A percentile compares a stretch with the other conserved stretches of the same genome.
Conservation (phyloP, 129 eudicot genomes). For the Heracleum sosnowskyi region DNA sequence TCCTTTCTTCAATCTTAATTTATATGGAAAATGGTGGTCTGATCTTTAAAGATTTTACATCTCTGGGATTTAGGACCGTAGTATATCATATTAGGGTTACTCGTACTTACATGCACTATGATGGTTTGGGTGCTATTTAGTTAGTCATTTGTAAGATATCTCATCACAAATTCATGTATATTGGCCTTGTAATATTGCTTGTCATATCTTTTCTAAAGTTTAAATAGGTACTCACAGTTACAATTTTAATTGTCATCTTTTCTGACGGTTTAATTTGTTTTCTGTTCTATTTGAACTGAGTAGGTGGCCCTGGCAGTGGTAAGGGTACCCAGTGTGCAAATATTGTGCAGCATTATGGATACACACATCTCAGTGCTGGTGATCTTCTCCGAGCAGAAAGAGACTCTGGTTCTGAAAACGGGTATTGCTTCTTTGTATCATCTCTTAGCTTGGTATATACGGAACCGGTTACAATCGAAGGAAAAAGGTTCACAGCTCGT, state of each 20-base stretch:
- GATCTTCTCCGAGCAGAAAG: constrained; percentile 96
- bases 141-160: background rate
- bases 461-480: background rate
- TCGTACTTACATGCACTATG: background rate
- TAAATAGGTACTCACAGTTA: background rate
- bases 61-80: background rate
- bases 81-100: background rate
- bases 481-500: background rate
- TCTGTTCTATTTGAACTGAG: constrained; percentile 16
- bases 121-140: background rate
- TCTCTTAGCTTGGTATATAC: background rate
- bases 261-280: background rate
- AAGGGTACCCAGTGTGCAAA: constrained; percentile 99
- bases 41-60: background rate
- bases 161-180: background rate
- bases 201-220: background rate
- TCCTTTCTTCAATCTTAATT: background rate
- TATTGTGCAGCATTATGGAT: constrained; percentile 82
- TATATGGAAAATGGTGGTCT: background rate
- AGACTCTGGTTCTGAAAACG: constrained; percentile 90
- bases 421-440: constrained; percentile 37
- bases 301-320: constrained; percentile 99
- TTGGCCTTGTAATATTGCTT: background rate
- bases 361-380: constrained; percentile 99
- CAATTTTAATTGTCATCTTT: background rate